Percentiles rank a stretch among this genome's conserved stretches.
phyloP scores from a whole-genome alignment of 257 asterid genomes.

The Solanum etuberosum region DNA sequence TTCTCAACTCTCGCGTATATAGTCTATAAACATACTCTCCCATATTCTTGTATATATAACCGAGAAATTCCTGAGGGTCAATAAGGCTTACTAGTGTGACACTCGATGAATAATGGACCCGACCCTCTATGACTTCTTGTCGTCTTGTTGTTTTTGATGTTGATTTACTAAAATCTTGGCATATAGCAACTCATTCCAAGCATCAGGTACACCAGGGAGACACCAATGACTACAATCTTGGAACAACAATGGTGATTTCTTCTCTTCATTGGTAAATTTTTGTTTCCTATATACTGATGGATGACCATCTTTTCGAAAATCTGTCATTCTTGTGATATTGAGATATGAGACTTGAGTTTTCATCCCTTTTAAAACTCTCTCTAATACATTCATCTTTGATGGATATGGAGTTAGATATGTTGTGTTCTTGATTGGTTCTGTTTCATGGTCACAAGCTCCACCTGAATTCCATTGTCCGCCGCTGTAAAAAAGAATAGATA shows the following conservation, averaged over 20 bases:
- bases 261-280: conserved; percentile 32
- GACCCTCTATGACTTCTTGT: conserved; percentile 2
- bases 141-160: conserved; percentile 19
- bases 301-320: conserved; percentile 55
- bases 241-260: conserved; percentile 8
- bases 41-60: not conserved
- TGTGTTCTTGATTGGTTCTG: conserved; percentile 38
- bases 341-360: conserved; percentile 33
- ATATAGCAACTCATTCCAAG: conserved; percentile 60
- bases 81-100: not conserved
- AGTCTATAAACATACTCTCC: not conserved
- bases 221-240: conserved; percentile 92
- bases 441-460: conserved; percentile 52
- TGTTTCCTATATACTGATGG: conserved; percentile 55
- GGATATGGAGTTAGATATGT: conserved; percentile 39
- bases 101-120: not conserved
- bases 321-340: conserved; percentile 55
- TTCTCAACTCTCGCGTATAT: not conserved
- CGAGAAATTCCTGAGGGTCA: not conserved
- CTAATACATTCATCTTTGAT: conserved; percentile 41
- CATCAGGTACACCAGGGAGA: conserved; percentile 76
- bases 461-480: conserved; percentile 81
- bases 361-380: conserved; percentile 29
- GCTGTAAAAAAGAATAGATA: conserved; percentile 8
- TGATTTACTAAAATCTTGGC: conserved; percentile 40